Conservation (phyloP, 1,284 basidiomycete genomes). For the Takashimella koratensis region DNA sequence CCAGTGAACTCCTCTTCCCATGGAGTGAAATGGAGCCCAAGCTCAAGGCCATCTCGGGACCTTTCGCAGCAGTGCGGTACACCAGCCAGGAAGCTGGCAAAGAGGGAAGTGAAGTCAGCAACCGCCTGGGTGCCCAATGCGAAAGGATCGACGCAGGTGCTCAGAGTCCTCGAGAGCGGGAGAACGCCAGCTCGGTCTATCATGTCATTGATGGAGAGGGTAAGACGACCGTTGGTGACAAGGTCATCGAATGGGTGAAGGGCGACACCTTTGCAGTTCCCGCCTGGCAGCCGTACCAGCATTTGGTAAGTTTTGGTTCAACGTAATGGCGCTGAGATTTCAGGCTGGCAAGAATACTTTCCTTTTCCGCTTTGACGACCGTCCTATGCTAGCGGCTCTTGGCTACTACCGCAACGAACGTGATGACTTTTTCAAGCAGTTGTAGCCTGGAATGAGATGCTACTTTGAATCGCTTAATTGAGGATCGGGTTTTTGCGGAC, state of each 20-base stretch:
- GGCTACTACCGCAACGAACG: slow-evolving; percentile 19
- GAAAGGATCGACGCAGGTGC: slow-evolving; percentile 16
- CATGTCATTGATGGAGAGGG: slow-evolving; percentile 21
- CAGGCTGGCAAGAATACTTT: slow-evolving; percentile 11
- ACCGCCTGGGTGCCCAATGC: slow-evolving; percentile 19
- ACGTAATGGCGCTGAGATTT: neutral
- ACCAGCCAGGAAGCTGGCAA: slow-evolving; percentile 10
- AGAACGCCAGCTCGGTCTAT: slow-evolving; percentile 16
- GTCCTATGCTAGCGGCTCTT: slow-evolving; percentile 16
- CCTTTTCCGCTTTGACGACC: slow-evolving; percentile 23
- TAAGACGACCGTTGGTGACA: slow-evolving; percentile 11
- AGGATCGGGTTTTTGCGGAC: too few species aligned
- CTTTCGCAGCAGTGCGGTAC: slow-evolving; percentile 10
- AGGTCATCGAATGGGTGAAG: slow-evolving; percentile 17
- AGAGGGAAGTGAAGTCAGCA: slow-evolving; percentile 20
- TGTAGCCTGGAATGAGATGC: slow-evolving; percentile 4
- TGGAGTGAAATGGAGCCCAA: slow-evolving; percentile 19
- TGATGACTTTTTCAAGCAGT: slow-evolving; percentile 18
- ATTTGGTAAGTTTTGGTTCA: neutral
- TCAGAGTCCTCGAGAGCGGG: neutral
- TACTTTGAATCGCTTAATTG: too few species aligned
- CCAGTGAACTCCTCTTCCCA: slow-evolving; percentile 13
- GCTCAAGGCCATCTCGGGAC: slow-evolving; percentile 10
- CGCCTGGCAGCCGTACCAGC: slow-evolving; percentile 14
- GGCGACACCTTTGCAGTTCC: slow-evolving; percentile 24